Conservation (phyloP, 495 filamentous ascomycete genomes). For the Aspergillus hancockii region DNA sequence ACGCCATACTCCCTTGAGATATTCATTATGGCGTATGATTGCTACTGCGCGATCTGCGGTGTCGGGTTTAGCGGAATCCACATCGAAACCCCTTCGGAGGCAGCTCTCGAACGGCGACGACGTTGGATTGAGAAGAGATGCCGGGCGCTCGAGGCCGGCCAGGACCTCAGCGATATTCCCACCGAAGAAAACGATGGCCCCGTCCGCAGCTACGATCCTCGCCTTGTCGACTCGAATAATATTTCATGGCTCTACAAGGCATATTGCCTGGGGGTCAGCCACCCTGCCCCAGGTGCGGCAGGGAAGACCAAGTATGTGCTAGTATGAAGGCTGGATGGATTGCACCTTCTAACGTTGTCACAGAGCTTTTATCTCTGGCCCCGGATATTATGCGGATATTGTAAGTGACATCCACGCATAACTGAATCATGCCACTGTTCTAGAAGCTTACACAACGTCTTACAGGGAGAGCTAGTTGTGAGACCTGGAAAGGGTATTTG, state of each 20-base stretch:
- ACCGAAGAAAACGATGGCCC: conserved; percentile 15
- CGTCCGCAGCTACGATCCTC: conserved; percentile 25
- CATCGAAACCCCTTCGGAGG: conserved; percentile 20
- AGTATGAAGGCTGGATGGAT: no score
- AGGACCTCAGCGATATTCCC: conserved; percentile 1
- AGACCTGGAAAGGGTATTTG: conserved; percentile 15
- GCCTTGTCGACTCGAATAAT: conserved; percentile 18
- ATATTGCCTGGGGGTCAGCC: conserved; percentile 19
- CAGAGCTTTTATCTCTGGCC: conserved; percentile 23
- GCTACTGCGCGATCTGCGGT: conserved; percentile 28
- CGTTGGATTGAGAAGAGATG: conserved; percentile 24
- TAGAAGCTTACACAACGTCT: conserved; percentile 3
- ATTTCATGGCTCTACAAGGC: conserved; percentile 24
- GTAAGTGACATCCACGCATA: conserved; percentile 4
- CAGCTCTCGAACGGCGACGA: conserved; percentile 18
- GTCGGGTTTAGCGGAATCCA: conserved; percentile 25
- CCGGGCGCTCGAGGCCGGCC: conserved; percentile 16
- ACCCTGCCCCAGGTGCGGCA: background rate
- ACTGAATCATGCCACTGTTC: no score
- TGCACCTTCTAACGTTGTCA: background rate
- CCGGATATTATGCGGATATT: conserved; percentile 25
- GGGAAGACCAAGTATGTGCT: conserved; percentile 16
- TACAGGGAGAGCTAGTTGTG: conserved; percentile 22
- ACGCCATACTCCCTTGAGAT: background rate
- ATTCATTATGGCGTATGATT: conserved; percentile 25